Evolutionary conservation across 2,329 filamentous ascomycete species (phyloP).

Genomic region (Thelonectria discophora): DNA sequence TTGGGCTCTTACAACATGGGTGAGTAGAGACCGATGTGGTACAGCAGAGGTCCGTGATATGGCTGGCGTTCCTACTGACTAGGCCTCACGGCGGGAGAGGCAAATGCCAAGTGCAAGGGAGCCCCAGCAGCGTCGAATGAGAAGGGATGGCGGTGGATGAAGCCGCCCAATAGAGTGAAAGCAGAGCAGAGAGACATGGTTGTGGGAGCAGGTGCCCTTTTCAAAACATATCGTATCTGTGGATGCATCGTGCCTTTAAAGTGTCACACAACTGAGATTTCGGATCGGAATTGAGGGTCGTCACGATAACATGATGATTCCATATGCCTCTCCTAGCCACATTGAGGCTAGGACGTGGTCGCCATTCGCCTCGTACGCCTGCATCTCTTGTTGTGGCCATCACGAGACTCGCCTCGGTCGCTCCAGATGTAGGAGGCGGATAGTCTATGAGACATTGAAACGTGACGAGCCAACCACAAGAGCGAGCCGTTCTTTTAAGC

Average conservation of each 20-base stretch:
- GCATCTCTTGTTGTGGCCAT: slow-evolving; percentile 4
- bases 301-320: slow-evolving; percentile 25
- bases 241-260: neutral
- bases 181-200: slow-evolving; percentile 9
- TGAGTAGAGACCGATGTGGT: slow-evolving; percentile 23
- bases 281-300: slow-evolving; percentile 6
- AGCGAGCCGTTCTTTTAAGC: neutral
- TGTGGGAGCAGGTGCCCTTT: neutral
- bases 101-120: neutral
- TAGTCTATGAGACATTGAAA: neutral
- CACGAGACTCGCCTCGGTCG: neutral
- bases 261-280: slow-evolving; percentile 15
- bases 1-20: slow-evolving; percentile 19
- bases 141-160: neutral
- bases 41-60: slow-evolving; percentile 29
- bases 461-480: neutral
- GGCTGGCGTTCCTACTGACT: slow-evolving; percentile 18
- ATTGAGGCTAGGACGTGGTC: slow-evolving; percentile 5
- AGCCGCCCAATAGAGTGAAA: neutral
- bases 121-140: neutral
- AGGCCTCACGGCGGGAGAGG: slow-evolving; percentile 4
- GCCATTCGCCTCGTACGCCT: neutral
- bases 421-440: neutral
- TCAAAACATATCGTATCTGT: slow-evolving; percentile 9
- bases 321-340: slow-evolving; percentile 12